phyloP scores from a whole-genome alignment of 1,284 basidiomycete species.

The Cryptococcus hybrid region DNA sequence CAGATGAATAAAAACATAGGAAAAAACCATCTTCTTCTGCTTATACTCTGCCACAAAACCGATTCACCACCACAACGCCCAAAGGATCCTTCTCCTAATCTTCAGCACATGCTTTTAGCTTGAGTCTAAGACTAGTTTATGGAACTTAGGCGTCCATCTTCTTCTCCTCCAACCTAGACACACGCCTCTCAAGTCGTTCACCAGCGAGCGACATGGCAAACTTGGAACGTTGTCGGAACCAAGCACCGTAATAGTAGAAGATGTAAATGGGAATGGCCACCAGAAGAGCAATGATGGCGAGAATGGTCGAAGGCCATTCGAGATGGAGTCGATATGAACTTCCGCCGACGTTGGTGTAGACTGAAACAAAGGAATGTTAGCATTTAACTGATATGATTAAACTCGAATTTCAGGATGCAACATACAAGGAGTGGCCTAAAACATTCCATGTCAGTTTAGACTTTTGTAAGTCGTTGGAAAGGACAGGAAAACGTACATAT shows the following conservation, averaged over 20 bases:
- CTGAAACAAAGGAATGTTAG: neutral
- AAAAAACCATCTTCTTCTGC: too few relatives aligned
- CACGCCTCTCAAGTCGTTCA: conserved; percentile 18
- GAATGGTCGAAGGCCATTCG: conserved; percentile 49
- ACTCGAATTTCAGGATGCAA: neutral
- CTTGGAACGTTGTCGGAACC: conserved; percentile 44
- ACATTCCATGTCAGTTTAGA: neutral
- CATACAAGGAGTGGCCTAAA: conserved; percentile 36
- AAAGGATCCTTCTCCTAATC: too few relatives aligned
- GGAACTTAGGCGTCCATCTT: neutral
- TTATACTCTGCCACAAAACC: too few relatives aligned
- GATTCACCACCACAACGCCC: too few relatives aligned
- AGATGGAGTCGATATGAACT: conserved; percentile 24
- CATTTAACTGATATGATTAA: neutral
- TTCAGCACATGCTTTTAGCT: too few relatives aligned
- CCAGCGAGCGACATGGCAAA: conserved; percentile 46
- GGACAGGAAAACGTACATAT: conserved; percentile 16
- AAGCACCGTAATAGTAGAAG: conserved; percentile 50
- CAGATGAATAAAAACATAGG: too few relatives aligned
- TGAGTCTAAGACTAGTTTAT: too few relatives aligned
- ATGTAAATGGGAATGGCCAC: conserved; percentile 51
- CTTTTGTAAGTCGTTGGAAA: neutral
- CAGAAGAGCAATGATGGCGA: conserved; percentile 47
- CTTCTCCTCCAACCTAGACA: conserved; percentile 4
- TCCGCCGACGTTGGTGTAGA: conserved; percentile 41